Base-by-base conservation (phyloP, 139 green algal genomes). In the Chlorella sp. region DNA sequence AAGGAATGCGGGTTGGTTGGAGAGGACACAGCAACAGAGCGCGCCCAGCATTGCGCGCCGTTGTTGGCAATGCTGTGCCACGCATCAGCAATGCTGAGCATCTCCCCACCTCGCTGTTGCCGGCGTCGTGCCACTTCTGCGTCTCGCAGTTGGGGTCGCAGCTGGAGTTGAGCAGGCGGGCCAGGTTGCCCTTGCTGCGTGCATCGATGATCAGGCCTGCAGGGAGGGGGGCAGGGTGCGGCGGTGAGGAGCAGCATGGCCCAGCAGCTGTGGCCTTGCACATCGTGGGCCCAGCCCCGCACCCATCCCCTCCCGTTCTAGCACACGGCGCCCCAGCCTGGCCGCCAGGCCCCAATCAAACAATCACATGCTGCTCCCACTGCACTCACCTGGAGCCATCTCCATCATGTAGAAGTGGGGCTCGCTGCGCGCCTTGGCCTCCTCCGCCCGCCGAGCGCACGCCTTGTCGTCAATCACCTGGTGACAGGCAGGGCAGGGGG, bases 381-480 rank as follows among this genome's bases (percentile, higher is more conserved):
- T 55, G 21, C 36, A 62, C 44, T 51, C 51, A 74, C 86, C 92
- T 0, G 91, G 86, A 17, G 57, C 78, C 72, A 97, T 90, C 88
- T 97, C 95, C 95, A 98, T 98, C 86, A 98, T 95, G 92, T 98
- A 98, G 73, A 96, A 97, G 87, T 96, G 89, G 41, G 89, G 92
- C 82, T 93, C 86, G 36, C 88, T 90, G 34, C 71, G 76, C 41
- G 85, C 82, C 30, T 92, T 91, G 7, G 91, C 89, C 25, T 90
- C 88, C 15, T 91, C 89, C 90, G 96, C 96, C 67, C 95, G 91
- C 25, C 78, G 76, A 55, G 80, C 47, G 74, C 94, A 88, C 89
- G 94, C 93, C 38, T 16, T 30, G 3, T 88, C 76, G 73, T 92
- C 87, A 36, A 96, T 88, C 28, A 96, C 85, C 82, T 93, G 76